Percentiles rank a stretch among this genome's conserved stretches.
Evolutionary conservation across 108 stramenopile genomes (phyloP).

Genomic region (Asterionellopsis glacialis): DNA sequence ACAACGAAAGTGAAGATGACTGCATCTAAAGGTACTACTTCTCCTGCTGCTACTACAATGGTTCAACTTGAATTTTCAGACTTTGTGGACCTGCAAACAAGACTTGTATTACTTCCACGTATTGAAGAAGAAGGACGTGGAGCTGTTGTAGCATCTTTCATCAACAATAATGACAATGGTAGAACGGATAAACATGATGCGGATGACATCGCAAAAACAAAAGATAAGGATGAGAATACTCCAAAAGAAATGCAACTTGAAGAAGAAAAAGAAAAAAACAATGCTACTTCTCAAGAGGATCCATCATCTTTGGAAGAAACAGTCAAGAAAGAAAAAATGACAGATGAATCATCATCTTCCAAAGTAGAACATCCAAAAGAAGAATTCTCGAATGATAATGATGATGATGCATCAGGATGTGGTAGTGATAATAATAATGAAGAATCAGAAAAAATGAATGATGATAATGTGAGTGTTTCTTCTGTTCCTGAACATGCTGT

Average conservation of each 20-base stretch:
- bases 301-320: background rate
- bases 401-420: no score
- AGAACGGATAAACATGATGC: background rate
- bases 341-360: no score
- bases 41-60: background rate
- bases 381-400: no score
- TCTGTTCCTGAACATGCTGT: no score
- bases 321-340: background rate
- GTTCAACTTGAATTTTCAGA: conserved; percentile 11
- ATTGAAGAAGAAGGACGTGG: conserved; percentile 34
- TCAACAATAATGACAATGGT: background rate
- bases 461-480: no score
- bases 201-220: background rate
- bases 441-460: no score
- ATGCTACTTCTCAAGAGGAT: no score
- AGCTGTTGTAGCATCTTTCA: conserved; percentile 16
- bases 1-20: no score
- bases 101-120: conserved; percentile 30
- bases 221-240: background rate
- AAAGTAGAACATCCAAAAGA: no score
- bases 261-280: no score
- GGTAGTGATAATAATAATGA: no score
- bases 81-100: conserved; percentile 30
- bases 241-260: conserved; percentile 6
- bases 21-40: no score